phyloP scores from a whole-genome alignment of 352 stramenopile species.

The Pythium pectinolyticum region DNA sequence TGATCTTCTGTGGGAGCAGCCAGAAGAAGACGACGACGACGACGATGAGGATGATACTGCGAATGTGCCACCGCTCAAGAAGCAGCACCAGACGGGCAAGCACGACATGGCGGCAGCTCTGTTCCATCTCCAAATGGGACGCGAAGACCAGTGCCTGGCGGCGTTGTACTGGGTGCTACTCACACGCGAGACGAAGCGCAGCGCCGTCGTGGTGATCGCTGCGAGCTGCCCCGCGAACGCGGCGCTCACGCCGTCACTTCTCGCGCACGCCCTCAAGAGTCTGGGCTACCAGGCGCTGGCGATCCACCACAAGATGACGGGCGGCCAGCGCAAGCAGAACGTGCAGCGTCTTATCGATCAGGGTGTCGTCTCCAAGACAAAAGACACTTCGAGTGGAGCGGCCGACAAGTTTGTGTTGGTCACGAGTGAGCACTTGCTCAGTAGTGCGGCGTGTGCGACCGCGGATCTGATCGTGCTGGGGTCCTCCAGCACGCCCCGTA shows the following conservation, averaged over 20 bases:
- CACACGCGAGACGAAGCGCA: slow-evolving; percentile 36
- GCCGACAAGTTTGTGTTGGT: slow-evolving; percentile 48
- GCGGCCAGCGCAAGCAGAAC: slow-evolving; percentile 49
- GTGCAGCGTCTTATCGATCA: slow-evolving; percentile 41
- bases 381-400: neutral
- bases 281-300: slow-evolving; percentile 60
- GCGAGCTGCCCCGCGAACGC: slow-evolving; percentile 30
- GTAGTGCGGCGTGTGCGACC: slow-evolving; percentile 26
- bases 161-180: slow-evolving; percentile 66
- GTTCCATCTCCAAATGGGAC: slow-evolving; percentile 17
- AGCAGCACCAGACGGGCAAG: slow-evolving; percentile 6
- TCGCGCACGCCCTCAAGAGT: slow-evolving; percentile 53
- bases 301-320: slow-evolving; percentile 71
- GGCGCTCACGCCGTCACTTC: slow-evolving; percentile 29
- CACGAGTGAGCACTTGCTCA: slow-evolving; percentile 59
- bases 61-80: neutral
- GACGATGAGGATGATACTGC: neutral
- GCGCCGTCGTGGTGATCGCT: slow-evolving; percentile 52
- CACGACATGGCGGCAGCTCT: slow-evolving; percentile 1
- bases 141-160: slow-evolving; percentile 38
- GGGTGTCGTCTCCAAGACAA: neutral
- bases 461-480: slow-evolving; percentile 46
- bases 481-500: slow-evolving; percentile 5
- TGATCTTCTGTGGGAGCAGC: neutral
- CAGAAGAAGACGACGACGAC: neutral